Conservation (phyloP, 495 filamentous ascomycete genomes). For the Sordaria brevicollis region DNA sequence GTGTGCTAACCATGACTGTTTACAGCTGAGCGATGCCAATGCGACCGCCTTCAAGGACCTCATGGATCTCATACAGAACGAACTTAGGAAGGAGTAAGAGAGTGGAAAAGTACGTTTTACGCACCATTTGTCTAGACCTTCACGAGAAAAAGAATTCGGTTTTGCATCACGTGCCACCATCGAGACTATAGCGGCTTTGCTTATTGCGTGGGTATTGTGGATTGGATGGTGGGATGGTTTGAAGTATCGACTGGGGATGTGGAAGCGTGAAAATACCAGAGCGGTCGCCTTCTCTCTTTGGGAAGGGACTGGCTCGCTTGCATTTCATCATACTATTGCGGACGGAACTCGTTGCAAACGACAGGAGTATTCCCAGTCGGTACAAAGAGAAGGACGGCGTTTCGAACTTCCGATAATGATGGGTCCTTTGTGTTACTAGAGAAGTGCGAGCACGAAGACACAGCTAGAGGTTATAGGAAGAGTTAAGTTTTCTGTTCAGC, state of each 20-base stretch:
- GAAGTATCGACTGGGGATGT: background rate
- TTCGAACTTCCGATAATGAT: background rate
- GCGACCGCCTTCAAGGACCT: conserved; percentile 31
- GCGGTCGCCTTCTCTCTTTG: background rate
- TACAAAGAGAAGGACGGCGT: background rate
- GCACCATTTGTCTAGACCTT: background rate
- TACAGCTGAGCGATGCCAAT: conserved; percentile 35
- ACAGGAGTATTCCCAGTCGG: background rate
- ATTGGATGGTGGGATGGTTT: background rate
- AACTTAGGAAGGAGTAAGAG: conserved; percentile 17
- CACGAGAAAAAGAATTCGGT: background rate
- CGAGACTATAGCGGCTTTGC: background rate
- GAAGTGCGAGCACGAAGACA: background rate
- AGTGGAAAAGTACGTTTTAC: background rate
- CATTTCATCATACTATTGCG: background rate
- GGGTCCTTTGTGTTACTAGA: background rate
- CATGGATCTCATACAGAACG: conserved; percentile 29
- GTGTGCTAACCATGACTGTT: background rate
- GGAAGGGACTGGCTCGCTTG: background rate
- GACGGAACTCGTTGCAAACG: background rate
- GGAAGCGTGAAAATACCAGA: background rate
- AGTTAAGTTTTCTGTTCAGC: background rate
- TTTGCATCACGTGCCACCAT: background rate
- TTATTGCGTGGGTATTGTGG: background rate
- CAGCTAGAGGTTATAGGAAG: background rate